phyloP scores from a whole-genome alignment of 2,329 filamentous ascomycete species.

The Colletotrichum gloeosporioides region DNA sequence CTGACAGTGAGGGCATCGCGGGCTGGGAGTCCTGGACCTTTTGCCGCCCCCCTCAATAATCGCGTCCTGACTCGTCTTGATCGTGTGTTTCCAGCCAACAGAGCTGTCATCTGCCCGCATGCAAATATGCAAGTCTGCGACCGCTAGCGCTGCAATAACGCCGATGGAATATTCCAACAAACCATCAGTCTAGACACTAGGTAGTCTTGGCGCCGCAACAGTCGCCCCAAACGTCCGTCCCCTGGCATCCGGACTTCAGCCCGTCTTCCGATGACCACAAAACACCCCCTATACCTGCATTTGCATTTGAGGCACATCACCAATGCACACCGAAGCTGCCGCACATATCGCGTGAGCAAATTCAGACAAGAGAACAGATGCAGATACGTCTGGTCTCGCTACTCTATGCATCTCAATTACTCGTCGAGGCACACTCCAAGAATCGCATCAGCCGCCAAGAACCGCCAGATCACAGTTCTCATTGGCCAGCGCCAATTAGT shows the following conservation, averaged over 20 bases:
- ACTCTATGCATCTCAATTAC: background rate
- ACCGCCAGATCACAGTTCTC: background rate
- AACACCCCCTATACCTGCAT: background rate
- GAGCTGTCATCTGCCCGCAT: background rate
- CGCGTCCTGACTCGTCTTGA: constrained; percentile 1
- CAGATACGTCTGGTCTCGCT: background rate
- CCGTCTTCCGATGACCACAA: background rate
- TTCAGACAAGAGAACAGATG: background rate
- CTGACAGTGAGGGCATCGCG: background rate
- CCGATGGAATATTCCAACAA: background rate
- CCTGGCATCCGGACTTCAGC: background rate
- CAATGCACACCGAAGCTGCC: background rate
- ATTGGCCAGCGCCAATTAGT: background rate
- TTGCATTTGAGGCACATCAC: background rate
- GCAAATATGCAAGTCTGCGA: background rate
- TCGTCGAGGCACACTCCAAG: background rate
- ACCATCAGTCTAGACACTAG: background rate
- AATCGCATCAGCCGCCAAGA: background rate
- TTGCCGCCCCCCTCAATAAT: background rate
- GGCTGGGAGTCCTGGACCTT: background rate
- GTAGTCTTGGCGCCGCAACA: constrained; percentile 1
- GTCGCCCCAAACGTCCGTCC: background rate
- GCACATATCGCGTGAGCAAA: background rate
- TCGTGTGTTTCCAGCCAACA: background rate
- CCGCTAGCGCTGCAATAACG: background rate